Evolutionary conservation across 306 rosid species (phyloP).

Genomic region (Begonia masoniana): DNA sequence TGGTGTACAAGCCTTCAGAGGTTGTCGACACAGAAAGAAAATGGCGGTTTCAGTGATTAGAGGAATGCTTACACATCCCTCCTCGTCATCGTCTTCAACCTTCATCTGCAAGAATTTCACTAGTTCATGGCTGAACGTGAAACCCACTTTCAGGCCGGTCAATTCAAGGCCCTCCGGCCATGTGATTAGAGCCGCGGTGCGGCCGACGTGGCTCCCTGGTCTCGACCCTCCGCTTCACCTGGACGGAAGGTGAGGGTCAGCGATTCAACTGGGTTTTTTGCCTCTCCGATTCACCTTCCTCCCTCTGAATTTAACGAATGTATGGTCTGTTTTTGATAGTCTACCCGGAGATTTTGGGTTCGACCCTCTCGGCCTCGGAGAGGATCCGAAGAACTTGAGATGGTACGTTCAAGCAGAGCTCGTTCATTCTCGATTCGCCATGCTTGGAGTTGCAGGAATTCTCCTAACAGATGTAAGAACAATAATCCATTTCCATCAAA

Average conservation of each 20-base stretch:
- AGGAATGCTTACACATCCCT: slow-evolving; percentile 33
- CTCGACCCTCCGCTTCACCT: slow-evolving; percentile 82
- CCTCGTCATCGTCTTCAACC: slow-evolving; percentile 20
- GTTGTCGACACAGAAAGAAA: slow-evolving; percentile 4
- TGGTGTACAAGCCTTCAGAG: too few relatives aligned
- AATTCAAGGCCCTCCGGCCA: slow-evolving; percentile 18
- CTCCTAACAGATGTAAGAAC: slow-evolving; percentile 72
- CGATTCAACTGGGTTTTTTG: background rate
- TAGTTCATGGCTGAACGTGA: slow-evolving; percentile 16
- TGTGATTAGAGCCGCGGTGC: slow-evolving; percentile 33
- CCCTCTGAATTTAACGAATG: background rate
- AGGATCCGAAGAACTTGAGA: slow-evolving; percentile 74
- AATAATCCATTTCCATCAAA: background rate
- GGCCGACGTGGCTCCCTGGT: slow-evolving; percentile 95
- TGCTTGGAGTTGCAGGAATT: slow-evolving; percentile 86
- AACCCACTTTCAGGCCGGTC: slow-evolving; percentile 12
- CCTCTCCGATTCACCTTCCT: background rate
- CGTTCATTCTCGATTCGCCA: slow-evolving; percentile 84
- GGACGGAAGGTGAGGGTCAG: slow-evolving; percentile 61
- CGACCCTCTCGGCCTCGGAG: slow-evolving; percentile 94
- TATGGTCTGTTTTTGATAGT: slow-evolving; percentile 15
- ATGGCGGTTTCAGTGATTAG: slow-evolving; percentile 51
- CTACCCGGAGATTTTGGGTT: slow-evolving; percentile 86
- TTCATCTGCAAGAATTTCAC: slow-evolving; percentile 10
- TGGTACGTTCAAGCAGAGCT: slow-evolving; percentile 97